Base-by-base conservation (phyloP, 2,329 filamentous ascomycete species). In the Alternaria longipes region DNA sequence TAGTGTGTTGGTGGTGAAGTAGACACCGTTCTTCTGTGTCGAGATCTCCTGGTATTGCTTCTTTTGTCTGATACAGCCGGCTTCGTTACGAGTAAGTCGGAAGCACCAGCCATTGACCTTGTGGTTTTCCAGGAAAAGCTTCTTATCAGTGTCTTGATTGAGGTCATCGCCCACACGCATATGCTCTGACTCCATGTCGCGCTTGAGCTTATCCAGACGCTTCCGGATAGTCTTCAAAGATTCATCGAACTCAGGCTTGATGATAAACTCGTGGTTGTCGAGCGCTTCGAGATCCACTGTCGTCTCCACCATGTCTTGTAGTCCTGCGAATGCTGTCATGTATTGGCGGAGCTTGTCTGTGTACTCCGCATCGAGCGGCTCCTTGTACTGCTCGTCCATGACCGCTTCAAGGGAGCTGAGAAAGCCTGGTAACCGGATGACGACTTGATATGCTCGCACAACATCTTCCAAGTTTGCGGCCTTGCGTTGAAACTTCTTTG, bases 21-120 rank as follows among this genome's bases (percentile, higher is more conserved):
- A 99, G 56, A 98, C 95, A 44, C 95, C 95, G 77, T 97, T 99
- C 85, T 99, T 99, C 81, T 98, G 95, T 0, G 96, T 99, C 0
- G 94, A 97, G 78, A 93, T 97, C 79, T 99, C 95, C 72, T 94
- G 91, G 72, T 98, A 99, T 51, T 89, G 85, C 60, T 88, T 89
- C 75, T 95, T 97, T 80, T 96, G 96, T 63, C 95, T 90, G 70
- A 99, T 99, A 72, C 92, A 96, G 16, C 91, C 90, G 1, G 95
- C 93, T 81, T 99, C 95, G 55, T 84, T 94, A 60, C 95, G 87
- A 3, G 95, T 99, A 20, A 99, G 84, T 56, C 95, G 89, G 86
- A 99, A 94, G 79, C 95, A 98, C 89, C 94, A 97, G 18, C 96
- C 95, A 72, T 99, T 94, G 0, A 96, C 91, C 75, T 91, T 92